phyloP scores from a whole-genome alignment of 1,284 basidiomycete genomes.

The Pseudozyma tsukubaensis region DNA sequence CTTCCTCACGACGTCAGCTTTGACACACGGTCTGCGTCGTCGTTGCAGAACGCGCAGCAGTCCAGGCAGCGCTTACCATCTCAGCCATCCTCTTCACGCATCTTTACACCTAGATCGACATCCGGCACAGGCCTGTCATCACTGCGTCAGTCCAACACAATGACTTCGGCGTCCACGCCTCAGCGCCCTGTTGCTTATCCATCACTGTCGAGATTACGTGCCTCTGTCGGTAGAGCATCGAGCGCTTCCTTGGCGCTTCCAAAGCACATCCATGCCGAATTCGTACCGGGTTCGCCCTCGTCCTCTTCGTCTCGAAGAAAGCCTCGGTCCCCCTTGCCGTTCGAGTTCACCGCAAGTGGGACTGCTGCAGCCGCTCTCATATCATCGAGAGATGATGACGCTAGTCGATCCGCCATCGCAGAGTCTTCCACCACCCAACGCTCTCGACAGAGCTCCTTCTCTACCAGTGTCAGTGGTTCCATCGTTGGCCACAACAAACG shows the following conservation, averaged over 20 bases:
- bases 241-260: conserved; percentile 32
- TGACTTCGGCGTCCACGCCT: conserved; percentile 28
- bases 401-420: conserved; percentile 15
- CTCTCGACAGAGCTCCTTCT: conserved; percentile 51
- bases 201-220: conserved; percentile 40
- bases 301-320: conserved; percentile 47
- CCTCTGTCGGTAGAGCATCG: conserved; percentile 29
- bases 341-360: conserved; percentile 31
- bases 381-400: conserved; percentile 42
- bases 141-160: conserved; percentile 20
- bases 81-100: conserved; percentile 27
- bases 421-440: conserved; percentile 36
- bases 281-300: conserved; percentile 28
- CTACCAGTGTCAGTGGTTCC: conserved; percentile 43
- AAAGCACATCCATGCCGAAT: conserved; percentile 19
- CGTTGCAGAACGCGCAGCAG: conserved; percentile 17
- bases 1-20: conserved; percentile 43
- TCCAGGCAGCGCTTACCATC: conserved; percentile 21
- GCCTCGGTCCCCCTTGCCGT: conserved; percentile 35
- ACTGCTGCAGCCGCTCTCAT: conserved; percentile 20
- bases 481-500: conserved; percentile 17
- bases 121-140: conserved; percentile 32
- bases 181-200: conserved; percentile 45
- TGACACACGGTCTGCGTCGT: conserved; percentile 31
- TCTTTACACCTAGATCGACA: conserved; percentile 38